phyloP scores from a whole-genome alignment of 176 grass and related monocot genomes.

The barley (Hordeum vulgare) region DNA sequence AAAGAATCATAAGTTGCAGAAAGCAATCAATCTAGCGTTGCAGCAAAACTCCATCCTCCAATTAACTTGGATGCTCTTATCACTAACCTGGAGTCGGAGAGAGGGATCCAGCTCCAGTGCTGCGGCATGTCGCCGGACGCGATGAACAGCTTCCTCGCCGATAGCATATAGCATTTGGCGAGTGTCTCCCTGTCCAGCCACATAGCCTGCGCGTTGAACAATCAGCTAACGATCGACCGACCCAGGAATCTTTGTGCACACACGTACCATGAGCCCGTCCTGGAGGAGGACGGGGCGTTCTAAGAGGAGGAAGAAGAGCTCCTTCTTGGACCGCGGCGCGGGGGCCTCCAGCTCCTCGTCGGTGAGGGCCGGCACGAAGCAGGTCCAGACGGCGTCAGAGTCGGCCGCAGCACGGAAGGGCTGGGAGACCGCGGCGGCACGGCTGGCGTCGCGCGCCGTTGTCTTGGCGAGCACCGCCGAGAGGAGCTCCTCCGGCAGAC shows the following conservation, averaged over 20 bases:
- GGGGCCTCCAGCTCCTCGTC: background rate
- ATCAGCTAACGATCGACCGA: background rate
- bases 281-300: slow-evolving; percentile 35
- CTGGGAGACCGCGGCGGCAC: slow-evolving; percentile 27
- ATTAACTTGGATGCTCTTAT: no score
- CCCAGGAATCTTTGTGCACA: background rate
- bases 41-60: no score
- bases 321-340: slow-evolving; percentile 24
- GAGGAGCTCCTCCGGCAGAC: slow-evolving; percentile 51
- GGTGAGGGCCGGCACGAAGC: slow-evolving; percentile 45
- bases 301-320: slow-evolving; percentile 42
- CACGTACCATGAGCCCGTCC: slow-evolving; percentile 29
- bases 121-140: slow-evolving; percentile 7
- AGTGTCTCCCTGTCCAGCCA: slow-evolving; percentile 44
- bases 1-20: no score
- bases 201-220: slow-evolving; percentile 19
- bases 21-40: no score
- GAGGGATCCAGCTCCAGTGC: slow-evolving; percentile 54
- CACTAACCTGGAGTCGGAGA: slow-evolving; percentile 44
- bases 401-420: slow-evolving; percentile 39
- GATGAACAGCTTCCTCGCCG: slow-evolving; percentile 30
- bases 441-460: slow-evolving; percentile 38
- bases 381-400: slow-evolving; percentile 58
- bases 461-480: slow-evolving; percentile 33
- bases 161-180: slow-evolving; percentile 55